Conservation (phyloP, 148 eudicot species). For the Diospyros lotus region DNA sequence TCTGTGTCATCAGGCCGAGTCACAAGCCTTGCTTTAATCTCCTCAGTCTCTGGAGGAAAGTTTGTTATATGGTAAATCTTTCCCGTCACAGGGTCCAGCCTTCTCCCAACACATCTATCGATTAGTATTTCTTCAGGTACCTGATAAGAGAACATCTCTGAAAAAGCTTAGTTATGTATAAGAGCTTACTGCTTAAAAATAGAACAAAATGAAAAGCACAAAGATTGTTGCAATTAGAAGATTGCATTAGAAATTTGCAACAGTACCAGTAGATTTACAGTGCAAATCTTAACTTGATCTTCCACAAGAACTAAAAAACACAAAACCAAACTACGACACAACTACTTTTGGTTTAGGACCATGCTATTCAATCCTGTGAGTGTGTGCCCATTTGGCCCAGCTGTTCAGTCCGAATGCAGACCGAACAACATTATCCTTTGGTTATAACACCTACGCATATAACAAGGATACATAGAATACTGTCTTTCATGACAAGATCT, state of each 20-base stretch:
- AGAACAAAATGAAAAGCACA: not conserved
- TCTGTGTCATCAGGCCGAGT: slow-evolving; percentile 92
- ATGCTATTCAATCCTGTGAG: no score
- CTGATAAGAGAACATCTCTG: slow-evolving; percentile 39
- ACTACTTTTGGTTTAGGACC: no score
- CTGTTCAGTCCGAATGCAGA: no score
- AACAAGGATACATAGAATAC: no score
- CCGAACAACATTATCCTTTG: no score
- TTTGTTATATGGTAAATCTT: slow-evolving; percentile 77
- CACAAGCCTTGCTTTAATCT: slow-evolving; percentile 70
- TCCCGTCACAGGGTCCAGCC: slow-evolving; percentile 84
- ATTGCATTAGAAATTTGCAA: not conserved
- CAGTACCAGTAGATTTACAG: not conserved
- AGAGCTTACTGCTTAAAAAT: not conserved
- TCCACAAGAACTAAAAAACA: no score
- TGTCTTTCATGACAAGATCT: no score
- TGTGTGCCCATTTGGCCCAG: no score
- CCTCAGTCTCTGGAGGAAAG: slow-evolving; percentile 82
- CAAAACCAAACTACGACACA: no score
- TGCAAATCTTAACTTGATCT: no score
- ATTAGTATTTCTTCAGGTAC: slow-evolving; percentile 91
- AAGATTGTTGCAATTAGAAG: not conserved
- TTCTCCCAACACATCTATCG: slow-evolving; percentile 95
- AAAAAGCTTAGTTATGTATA: slow-evolving; percentile 17
- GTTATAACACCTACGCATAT: no score